Evolutionary conservation across 2,329 filamentous ascomycete genomes (phyloP), one percentile per base, ranked within the genome.

Genomic region (Dothideomycetes sp.): DNA sequence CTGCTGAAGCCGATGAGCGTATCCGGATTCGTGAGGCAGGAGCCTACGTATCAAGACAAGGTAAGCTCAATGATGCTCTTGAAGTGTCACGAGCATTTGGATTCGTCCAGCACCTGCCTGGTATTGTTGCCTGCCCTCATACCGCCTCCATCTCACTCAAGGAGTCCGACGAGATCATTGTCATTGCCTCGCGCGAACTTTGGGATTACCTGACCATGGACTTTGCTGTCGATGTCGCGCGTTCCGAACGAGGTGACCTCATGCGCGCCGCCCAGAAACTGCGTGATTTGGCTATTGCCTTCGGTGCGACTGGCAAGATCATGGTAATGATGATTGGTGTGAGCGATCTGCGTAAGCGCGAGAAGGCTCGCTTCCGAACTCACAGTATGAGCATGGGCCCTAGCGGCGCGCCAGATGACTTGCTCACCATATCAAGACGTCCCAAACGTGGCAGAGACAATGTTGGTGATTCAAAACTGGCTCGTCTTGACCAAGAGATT

Each of bases 281-380:
- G 22, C 80, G 91, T 44, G 91, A 98, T 64, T 70, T 96, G 41
- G 91, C 91, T 29, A 94, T 98, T 57, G 86, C 89, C 1, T 96
- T 95, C 59, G 91, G 91, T 39, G 85, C 89, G 10, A 88, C 80
- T 1, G 82, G 82, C 56, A 98, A 98, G 65, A 84, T 96, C 48
- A 96, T 96, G 88, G 86, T 98, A 31, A 96, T 96, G 89, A 85
- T 98, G 69, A 80, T 98, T 41, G 89, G 88, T 41, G 83, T 98
- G 25, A 81, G 83, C 41, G 88, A 96, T 56, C 68, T 98, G 40
- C 89, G 94, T 64, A 84, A 84, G 57, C 78, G 86, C 43, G 84
- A 93, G 58, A 76, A 83, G 48, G 83, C 81, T 39, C 61, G 80
- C 64, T 67, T 83, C 60, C 75, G 85, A 42, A 85, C 84, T 28